These are phyloP conservation scores for Thalia dealbata DNA, from an alignment of 176 grass and related monocot species.

Conservation along the genomic window DNA sequence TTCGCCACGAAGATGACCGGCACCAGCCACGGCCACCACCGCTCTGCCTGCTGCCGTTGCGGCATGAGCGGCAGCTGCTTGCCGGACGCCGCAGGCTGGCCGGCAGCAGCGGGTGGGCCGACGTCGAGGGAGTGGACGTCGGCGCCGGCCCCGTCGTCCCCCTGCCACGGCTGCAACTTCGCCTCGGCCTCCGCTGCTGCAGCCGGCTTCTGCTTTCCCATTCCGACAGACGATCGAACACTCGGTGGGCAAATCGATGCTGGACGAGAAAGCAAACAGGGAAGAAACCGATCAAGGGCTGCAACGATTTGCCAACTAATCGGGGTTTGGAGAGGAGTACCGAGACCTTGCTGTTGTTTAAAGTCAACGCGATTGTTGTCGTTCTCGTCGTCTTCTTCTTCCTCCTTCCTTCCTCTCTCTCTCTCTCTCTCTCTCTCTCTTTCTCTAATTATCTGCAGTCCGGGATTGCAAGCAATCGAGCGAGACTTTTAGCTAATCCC, in stretches of 20 bases:
- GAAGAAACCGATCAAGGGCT: background rate
- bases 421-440: too few relatives aligned
- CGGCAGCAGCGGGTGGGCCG: background rate
- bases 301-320: too few relatives aligned
- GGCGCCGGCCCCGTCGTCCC: background rate
- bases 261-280: background rate
- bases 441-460: too few relatives aligned
- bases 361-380: background rate
- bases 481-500: background rate
- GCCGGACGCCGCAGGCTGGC: too few relatives aligned
- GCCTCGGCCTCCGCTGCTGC: too few relatives aligned
- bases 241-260: background rate
- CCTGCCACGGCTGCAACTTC: background rate
- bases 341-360: background rate
- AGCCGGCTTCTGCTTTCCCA: background rate
- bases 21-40: conserved; percentile 59
- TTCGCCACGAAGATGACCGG: conserved; percentile 37
- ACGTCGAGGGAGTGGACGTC: background rate
- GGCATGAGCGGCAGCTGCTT: background rate
- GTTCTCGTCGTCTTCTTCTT: background rate
- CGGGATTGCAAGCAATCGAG: background rate
- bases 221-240: background rate
- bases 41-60: background rate
- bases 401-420: too few relatives aligned
- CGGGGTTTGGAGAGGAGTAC: too few relatives aligned